Evolutionary conservation across 2,329 filamentous ascomycete genomes (phyloP), one percentile per base, ranked within the genome.

Genomic region (Ophiognomonia clavigignenti-juglandacearum): DNA sequence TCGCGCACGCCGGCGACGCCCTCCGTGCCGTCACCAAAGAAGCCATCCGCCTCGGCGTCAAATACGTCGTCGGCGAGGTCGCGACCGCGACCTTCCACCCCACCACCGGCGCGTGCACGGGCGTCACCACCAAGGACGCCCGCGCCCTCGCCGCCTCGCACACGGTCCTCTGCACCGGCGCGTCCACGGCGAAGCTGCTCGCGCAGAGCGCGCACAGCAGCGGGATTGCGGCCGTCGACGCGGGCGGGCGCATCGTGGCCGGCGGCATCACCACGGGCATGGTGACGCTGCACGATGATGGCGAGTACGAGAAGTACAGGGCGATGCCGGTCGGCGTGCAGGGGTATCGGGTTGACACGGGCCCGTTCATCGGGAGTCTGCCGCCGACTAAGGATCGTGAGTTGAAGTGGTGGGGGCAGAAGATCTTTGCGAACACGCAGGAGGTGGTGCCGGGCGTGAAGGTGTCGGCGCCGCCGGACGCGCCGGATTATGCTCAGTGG

Each of bases 381-480:
- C 79, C 79, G 5, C 77, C 75, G 0, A 81, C 75, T 3, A 65
- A 62, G 19, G 66, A 71, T 41, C 61, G 64, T 0, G 68, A 71
- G 55, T 64, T 80, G 50, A 82, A 83, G 58, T 82, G 76, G 74
- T 83, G 79, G 78, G 78, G 78, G 14, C 71, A 75, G 44, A 75
- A 69, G 45, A 80, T 82, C 52, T 82, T 83, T 63, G 72, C 63
- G 42, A 82, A 82, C 61, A 76, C 71, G 1, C 65, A 64, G 14
- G 72, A 77, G 49, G 67, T 77, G 6, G 53, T 75, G 35, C 74
- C 78, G 1, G 77, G 78, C 1, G 72, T 71, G 4, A 62, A 65
- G 39, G 62, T 84, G 40, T 85, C 81, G 3, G 71, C 71, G 16
- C 81, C 81, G 1, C 82, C 82, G 0, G 57, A 69, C 1, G 64